These are phyloP conservation scores for Plasmodium cynomolgi DNA, from an alignment of 169 alveolate species.

Conservation along the genomic window DNA sequence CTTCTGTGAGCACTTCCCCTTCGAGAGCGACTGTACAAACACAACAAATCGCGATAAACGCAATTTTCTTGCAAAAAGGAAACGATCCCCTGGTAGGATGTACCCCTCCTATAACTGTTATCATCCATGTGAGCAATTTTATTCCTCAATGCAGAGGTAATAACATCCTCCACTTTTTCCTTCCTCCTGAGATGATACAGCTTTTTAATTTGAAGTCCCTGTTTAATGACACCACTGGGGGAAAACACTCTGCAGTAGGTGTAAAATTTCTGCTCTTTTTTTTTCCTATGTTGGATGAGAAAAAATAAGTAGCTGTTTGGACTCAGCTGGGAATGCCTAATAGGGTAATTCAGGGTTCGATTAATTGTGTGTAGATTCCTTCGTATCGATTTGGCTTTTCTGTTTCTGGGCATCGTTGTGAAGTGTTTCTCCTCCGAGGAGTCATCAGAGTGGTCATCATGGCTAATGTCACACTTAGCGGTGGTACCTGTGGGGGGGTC, in stretches of 20 bases:
- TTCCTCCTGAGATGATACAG: neutral
- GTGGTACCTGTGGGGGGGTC: neutral
- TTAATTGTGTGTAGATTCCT: neutral
- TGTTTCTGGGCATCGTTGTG: neutral
- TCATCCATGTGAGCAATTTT: neutral
- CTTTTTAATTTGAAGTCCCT: slow-evolving; percentile 50
- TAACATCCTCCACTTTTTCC: neutral
- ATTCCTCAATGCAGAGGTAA: slow-evolving; percentile 24
- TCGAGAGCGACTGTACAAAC: neutral
- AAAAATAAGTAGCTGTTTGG: slow-evolving; percentile 15
- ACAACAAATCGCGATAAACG: slow-evolving; percentile 8
- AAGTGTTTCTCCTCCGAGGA: neutral
- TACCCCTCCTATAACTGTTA: neutral
- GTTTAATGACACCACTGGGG: slow-evolving; percentile 9
- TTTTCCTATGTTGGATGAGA: slow-evolving; percentile 5
- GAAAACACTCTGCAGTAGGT: slow-evolving; percentile 16
- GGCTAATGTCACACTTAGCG: neutral
- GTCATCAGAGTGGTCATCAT: neutral
- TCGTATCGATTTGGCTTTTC: neutral
- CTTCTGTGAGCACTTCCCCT: neutral
- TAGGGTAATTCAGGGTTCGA: neutral
- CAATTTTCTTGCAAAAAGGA: slow-evolving; percentile 19
- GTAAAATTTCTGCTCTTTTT: neutral
- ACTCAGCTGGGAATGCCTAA: slow-evolving; percentile 20
- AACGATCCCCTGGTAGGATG: neutral